Evolutionary conservation across 2,329 filamentous ascomycete genomes (phyloP).

Genomic region (Ustulina deusta): DNA sequence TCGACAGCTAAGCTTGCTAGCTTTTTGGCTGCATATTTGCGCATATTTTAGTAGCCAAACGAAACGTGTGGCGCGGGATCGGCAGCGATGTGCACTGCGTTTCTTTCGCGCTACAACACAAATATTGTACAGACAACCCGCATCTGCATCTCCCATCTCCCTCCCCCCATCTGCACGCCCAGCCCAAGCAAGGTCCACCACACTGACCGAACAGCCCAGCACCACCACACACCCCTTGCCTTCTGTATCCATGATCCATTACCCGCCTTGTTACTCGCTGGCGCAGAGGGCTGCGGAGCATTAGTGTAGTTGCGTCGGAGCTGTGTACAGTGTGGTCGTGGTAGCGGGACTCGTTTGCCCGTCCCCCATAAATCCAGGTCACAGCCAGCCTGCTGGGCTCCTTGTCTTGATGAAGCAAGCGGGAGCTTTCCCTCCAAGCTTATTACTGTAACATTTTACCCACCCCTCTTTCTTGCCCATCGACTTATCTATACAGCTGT

Average conservation of each 20-base stretch:
- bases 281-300: slow-evolving; percentile 7
- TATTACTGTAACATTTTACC: slow-evolving; percentile 30
- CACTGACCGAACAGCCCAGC: slow-evolving; percentile 30
- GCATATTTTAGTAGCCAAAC: slow-evolving; percentile 23
- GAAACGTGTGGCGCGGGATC: slow-evolving; percentile 37
- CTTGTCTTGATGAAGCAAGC: slow-evolving; percentile 35
- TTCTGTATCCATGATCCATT: slow-evolving; percentile 15
- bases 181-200: slow-evolving; percentile 34
- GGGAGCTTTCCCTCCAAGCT: slow-evolving; percentile 34
- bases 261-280: slow-evolving; percentile 24
- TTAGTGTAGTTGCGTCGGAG: slow-evolving; percentile 3
- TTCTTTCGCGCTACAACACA: slow-evolving; percentile 25
- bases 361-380: slow-evolving; percentile 26
- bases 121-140: slow-evolving; percentile 29
- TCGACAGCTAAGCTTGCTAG: neutral
- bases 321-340: slow-evolving; percentile 15
- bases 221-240: slow-evolving; percentile 27
- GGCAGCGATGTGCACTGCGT: slow-evolving; percentile 23
- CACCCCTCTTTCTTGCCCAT: slow-evolving; percentile 20
- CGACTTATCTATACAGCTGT: slow-evolving; percentile 23
- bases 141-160: slow-evolving; percentile 14
- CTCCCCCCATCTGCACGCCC: slow-evolving; percentile 33
- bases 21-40: slow-evolving; percentile 18
- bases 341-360: slow-evolving; percentile 13
- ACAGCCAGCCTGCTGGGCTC: slow-evolving; percentile 23